A percentile compares a stretch with the other conserved stretches of the same genome.
phyloP scores from a whole-genome alignment of 345 rosid species.

The Syzygium oleosum region DNA sequence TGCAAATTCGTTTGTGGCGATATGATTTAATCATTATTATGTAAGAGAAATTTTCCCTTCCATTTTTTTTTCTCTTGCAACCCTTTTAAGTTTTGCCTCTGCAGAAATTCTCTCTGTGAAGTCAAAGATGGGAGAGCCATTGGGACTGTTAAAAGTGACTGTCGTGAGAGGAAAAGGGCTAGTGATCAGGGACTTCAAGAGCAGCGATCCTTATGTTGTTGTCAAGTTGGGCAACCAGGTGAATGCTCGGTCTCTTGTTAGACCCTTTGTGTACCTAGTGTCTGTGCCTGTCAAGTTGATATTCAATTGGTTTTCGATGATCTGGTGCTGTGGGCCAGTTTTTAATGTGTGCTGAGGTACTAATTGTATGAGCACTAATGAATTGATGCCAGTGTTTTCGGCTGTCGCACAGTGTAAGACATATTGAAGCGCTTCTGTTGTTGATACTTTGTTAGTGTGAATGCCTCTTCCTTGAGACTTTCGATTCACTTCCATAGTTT shows the following conservation, averaged over 20 bases:
- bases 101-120: not conserved
- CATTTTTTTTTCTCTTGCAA: not conserved
- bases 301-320: not conserved
- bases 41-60: not conserved
- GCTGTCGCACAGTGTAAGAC: not conserved
- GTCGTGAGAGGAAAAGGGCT: conserved; percentile 72
- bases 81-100: not conserved
- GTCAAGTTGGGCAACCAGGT: conserved; percentile 85
- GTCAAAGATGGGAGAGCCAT: conserved; percentile 48
- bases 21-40: not conserved
- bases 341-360: not conserved
- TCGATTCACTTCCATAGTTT: not conserved
- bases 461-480: not conserved
- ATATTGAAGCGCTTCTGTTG: not conserved
- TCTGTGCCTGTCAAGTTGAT: not conserved
- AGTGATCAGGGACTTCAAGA: conserved; percentile 88
- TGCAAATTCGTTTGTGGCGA: not conserved
- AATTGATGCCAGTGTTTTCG: not conserved
- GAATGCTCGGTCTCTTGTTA: not conserved
- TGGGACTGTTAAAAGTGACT: conserved; percentile 65
- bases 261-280: not conserved
- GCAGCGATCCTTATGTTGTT: conserved; percentile 94
- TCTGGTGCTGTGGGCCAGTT: not conserved
- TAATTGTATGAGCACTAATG: not conserved
- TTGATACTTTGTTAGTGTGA: not conserved